Base-by-base conservation (phyloP, 306 rosid genomes). In the Malus fusca region DNA sequence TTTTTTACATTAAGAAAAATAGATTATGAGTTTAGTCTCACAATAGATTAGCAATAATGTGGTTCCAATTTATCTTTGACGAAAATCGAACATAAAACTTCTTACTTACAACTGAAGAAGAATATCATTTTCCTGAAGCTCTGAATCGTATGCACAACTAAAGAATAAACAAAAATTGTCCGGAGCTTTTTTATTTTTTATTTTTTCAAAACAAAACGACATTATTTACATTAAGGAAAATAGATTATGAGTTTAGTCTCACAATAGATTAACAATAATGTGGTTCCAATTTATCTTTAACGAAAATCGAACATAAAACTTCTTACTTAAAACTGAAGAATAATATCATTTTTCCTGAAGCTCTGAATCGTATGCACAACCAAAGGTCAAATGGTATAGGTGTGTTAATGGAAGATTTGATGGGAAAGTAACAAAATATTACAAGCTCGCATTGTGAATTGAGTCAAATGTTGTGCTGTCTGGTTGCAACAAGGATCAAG, bases 331-430 rank as follows among this genome's bases (percentile, higher is more conserved):
- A 46, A 46, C 0, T 46, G 2, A 46, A 46, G 0, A 46, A 4
- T 0, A 46, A 46, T 46, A 46, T 0, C 2, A 46, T 0, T 46
- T 37, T 37, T 37, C 30, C 15, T 43, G 22, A 70, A 67, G 33
- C 81, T 62, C 59, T 40, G 79, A 77, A 79, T 68, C 55, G 17
- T 48, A 48, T 48, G 55, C 25, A 21, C 66, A 44, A 22, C 62
- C 30, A 46, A 35, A 64, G 78, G 81, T 81, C 81, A 77, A 48
- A 5, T 21, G 55, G 1, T 42, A 9, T 71, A 52, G 73, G 79
- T 30, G 35, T 58, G 71, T 69, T 56, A 71, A 71, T 78, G 74
- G 42, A 82, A 61, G 26, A 30, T 19, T 7, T 21, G 61, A 56
- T 56, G 61, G 12, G 25, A 21, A 53, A 56, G 17, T 48, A 48